Evolutionary conservation across 2,329 filamentous ascomycete genomes (phyloP), one percentile per base, ranked within the genome.

Genomic region (Exophiala aquamarina): DNA sequence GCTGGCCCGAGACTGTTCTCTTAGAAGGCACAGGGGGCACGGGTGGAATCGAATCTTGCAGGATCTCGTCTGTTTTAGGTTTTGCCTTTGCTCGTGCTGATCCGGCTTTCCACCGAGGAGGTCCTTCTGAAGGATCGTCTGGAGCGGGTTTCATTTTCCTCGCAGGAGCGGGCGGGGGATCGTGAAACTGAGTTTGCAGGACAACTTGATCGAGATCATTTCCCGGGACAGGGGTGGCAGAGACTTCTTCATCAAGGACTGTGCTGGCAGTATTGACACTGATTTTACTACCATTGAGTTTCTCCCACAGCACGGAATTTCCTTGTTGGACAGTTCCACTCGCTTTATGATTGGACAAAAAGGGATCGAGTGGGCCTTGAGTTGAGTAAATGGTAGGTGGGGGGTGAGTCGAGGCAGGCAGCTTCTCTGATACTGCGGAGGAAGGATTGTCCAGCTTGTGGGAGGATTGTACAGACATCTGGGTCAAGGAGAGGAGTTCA

Each of bases 1-100:
- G 71, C 58, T 95, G 89, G 3, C 92, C 92, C 32, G 92, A 95
- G n/a, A 95, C 81, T 1, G 90, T 96, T 58, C 92, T 83, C 70
- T 96, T 97, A 65, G 49, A 49, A 41, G 57, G 57, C 23, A 56
- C 82, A 50, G 91, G 69, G 44, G 62, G 58, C 40, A 60, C 62
- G 42, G 60, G 60, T 28, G 60, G 58, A 26, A 58, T 52, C 37
- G 63, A 63, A n/a, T 56, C 57, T 19, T 61, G 32, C n/a, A 55
- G 35, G 52, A 46, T 71, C 60, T 70, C 72, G 63, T 68, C 71
- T 20, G 63, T 59, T 53, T 65, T 68, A 18, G 61, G 61, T 50
- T 70, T 67, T n/a, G 67, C 63, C 41, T 67, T 68, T 28, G 70
- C 65, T 51, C 70, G 66, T 18, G 70, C 64, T 19, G 67, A 65